A percentile compares a stretch with the other conserved stretches of the same genome.
phyloP scores from a whole-genome alignment of 2,329 filamentous ascomycete genomes.

The Ceratocystis eucalypticola region DNA sequence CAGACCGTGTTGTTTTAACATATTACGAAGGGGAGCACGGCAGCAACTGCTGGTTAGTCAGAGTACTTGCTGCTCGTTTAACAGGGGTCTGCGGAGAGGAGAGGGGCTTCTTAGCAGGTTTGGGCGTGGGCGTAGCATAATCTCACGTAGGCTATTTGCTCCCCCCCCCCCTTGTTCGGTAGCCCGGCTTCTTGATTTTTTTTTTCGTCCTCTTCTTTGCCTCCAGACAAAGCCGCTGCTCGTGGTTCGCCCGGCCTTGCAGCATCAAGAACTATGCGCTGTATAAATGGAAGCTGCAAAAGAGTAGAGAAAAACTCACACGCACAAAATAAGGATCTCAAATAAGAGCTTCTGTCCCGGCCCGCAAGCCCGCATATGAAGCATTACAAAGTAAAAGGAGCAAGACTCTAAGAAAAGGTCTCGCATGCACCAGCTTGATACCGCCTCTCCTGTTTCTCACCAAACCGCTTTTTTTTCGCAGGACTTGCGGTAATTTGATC shows the following conservation, averaged over 20 bases:
- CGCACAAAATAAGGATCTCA: too few relatives aligned
- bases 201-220: too few relatives aligned
- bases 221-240: too few relatives aligned
- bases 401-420: background rate
- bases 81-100: background rate
- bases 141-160: background rate
- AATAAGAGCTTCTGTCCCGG: background rate
- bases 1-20: conserved; percentile 11
- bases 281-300: too few relatives aligned
- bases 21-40: conserved; percentile 14
- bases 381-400: background rate
- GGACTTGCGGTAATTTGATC: conserved; percentile 1
- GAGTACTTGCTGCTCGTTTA: conserved; percentile 12
- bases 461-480: background rate
- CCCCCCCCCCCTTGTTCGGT: too few relatives aligned
- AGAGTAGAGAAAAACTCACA: too few relatives aligned
- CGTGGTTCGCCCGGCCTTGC: too few relatives aligned
- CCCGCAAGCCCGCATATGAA: background rate
- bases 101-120: background rate
- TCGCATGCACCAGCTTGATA: background rate
- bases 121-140: background rate
- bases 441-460: background rate
- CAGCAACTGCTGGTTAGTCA: conserved; percentile 7
- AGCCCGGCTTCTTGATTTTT: too few relatives aligned
- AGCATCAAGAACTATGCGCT: too few relatives aligned